These are phyloP conservation scores for Neofusicoccum cordaticola DNA, from an alignment of 2,329 filamentous ascomycete genomes.

Conservation along the genomic window DNA sequence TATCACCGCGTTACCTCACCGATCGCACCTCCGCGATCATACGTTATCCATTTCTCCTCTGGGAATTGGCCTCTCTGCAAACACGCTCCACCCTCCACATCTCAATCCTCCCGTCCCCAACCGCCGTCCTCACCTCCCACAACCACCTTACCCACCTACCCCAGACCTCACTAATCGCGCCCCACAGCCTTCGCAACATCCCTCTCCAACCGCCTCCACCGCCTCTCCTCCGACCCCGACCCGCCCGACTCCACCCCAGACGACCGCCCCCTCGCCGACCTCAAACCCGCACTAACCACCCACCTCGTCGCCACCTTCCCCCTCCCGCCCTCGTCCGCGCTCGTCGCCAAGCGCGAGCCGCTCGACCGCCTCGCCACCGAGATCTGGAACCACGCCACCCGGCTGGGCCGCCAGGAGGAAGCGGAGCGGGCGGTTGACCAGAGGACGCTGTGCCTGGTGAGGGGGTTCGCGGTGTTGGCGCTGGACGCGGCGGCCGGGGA, in stretches of 20 bases:
- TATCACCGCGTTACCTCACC: too few species aligned
- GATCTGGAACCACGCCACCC: constrained; percentile 67
- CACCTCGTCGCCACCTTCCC: constrained; percentile 41
- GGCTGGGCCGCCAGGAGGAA: constrained; percentile 36
- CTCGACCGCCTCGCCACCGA: constrained; percentile 57
- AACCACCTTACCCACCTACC: not conserved
- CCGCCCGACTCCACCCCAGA: constrained; percentile 19
- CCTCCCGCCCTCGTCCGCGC: constrained; percentile 25
- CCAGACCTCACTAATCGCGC: constrained; percentile 4
- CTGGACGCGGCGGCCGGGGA: constrained; percentile 46
- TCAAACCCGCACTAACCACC: constrained; percentile 24
- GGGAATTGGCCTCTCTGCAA: too few species aligned
- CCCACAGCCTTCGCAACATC: constrained; percentile 32
- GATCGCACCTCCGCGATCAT: not conserved
- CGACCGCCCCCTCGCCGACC: not conserved
- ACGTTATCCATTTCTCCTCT: too few species aligned
- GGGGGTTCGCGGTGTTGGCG: constrained; percentile 63
- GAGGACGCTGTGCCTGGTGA: constrained; percentile 18
- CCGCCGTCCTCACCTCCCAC: not conserved
- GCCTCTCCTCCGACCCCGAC: not conserved
- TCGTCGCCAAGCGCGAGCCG: constrained; percentile 40
- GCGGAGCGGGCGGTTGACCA: not conserved
- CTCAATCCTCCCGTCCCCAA: not conserved
- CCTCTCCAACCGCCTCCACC: constrained; percentile 27
- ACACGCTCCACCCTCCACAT: too few species aligned